A percentile compares a stretch with the other conserved stretches of the same genome.
phyloP scores from a whole-genome alignment of 1,284 basidiomycete genomes.

The Puccinia triticina region DNA sequence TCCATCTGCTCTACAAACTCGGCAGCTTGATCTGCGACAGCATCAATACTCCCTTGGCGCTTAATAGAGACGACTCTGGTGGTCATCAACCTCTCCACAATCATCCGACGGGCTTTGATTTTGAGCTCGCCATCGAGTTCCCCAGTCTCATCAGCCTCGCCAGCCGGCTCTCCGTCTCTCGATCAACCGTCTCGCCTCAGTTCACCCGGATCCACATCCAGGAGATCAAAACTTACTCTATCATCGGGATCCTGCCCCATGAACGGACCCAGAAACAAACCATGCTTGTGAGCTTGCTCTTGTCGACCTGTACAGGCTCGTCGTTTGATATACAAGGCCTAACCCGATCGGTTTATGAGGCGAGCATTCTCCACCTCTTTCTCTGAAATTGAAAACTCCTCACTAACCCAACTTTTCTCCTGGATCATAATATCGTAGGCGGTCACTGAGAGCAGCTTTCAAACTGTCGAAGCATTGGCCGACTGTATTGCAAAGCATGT shows the following conservation, averaged over 20 bases:
- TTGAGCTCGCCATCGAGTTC: background rate
- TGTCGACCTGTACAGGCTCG: background rate
- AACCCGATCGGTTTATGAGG: background rate
- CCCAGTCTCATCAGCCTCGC: background rate
- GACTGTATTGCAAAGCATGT: background rate
- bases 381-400: no score
- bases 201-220: background rate
- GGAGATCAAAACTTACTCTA: background rate
- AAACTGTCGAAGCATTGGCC: conserved; percentile 19
- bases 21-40: background rate
- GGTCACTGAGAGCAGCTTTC: background rate
- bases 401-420: background rate
- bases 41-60: background rate
- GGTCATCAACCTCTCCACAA: background rate
- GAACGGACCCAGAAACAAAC: background rate
- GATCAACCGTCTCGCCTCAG: background rate
- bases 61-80: background rate
- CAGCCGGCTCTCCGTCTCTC: background rate
- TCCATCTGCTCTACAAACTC: background rate
- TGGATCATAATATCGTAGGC: background rate
- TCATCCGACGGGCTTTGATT: background rate
- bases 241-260: conserved; percentile 4
- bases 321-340: background rate
- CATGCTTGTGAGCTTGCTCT: background rate
- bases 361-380: background rate